Evolutionary conservation across 768 basidiomycete species (phyloP).

Genomic region (Pisolithus microcarpus): DNA sequence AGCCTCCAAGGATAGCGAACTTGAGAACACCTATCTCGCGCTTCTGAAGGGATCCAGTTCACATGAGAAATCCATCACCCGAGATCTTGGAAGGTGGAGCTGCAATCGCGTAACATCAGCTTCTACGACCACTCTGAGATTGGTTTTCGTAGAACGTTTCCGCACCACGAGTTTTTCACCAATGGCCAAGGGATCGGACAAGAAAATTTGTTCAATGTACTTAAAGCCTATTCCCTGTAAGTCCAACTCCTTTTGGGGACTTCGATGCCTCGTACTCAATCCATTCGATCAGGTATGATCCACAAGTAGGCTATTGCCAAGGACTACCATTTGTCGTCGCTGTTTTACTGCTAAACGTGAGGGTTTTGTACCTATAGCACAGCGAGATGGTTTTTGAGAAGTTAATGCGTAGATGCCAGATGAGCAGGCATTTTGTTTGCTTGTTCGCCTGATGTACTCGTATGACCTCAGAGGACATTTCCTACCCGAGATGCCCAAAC

Average conservation of each 20-base stretch:
- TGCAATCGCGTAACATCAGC: background rate
- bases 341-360: conserved; percentile 83
- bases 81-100: conserved; percentile 78
- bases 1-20: conserved; percentile 83
- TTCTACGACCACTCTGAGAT: conserved; percentile 6
- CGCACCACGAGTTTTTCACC: conserved; percentile 92
- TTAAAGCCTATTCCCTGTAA: conserved; percentile 94
- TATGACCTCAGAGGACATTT: conserved; percentile 96
- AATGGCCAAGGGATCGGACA: conserved; percentile 94
- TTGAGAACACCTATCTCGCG: conserved; percentile 77
- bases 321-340: conserved; percentile 96
- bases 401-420: conserved; percentile 80
- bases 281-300: conserved; percentile 55
- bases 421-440: conserved; percentile 94
- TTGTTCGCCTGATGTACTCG: conserved; percentile 92
- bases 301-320: conserved; percentile 96
- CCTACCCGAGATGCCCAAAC: conserved; percentile 97
- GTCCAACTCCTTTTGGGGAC: conserved; percentile 18
- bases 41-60: conserved; percentile 77
- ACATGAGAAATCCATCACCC: conserved; percentile 90
- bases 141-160: conserved; percentile 67
- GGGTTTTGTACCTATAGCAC: conserved; percentile 10
- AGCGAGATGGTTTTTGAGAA: background rate
- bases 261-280: conserved; percentile 4
- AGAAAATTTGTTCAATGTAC: conserved; percentile 94